Evolutionary conservation across 306 rosid genomes (phyloP).

Genomic region (Sindora glabra): DNA sequence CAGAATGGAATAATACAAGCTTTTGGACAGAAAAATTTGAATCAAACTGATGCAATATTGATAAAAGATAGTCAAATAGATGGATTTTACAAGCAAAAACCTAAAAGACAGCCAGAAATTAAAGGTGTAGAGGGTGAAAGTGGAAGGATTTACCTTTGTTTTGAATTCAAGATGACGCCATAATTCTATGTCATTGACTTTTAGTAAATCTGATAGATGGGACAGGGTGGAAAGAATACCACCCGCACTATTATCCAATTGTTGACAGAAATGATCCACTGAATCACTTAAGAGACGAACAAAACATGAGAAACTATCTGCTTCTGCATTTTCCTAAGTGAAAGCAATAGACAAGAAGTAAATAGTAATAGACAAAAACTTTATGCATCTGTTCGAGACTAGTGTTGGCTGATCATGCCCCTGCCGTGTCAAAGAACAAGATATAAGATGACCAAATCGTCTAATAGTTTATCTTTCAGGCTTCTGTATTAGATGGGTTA

Average conservation of each 20-base stretch:
- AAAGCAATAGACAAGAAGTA: neutral
- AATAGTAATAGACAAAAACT: neutral
- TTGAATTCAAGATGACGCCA: too few species aligned
- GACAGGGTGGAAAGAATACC: slow-evolving; percentile 74
- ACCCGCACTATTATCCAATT: slow-evolving; percentile 63
- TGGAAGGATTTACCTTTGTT: too few species aligned
- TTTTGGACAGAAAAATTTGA: neutral
- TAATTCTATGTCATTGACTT: neutral
- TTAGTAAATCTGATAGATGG: slow-evolving; percentile 52
- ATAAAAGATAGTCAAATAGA: too few species aligned
- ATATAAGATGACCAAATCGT: neutral
- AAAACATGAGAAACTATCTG: slow-evolving; percentile 79
- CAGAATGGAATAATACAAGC: slow-evolving; percentile 2
- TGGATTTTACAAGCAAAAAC: neutral
- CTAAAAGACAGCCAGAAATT: slow-evolving; percentile 15
- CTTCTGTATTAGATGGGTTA: neutral
- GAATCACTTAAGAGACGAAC: slow-evolving; percentile 68
- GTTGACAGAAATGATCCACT: slow-evolving; percentile 80
- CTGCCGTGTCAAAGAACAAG: neutral
- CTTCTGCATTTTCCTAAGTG: slow-evolving; percentile 65
- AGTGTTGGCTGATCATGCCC: neutral
- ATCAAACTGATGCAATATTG: too few species aligned
- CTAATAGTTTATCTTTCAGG: neutral
- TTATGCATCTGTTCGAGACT: neutral
- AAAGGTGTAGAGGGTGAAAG: too few species aligned